Evolutionary conservation across 2,329 filamentous ascomycete species (phyloP).

Genomic region (Westerdykella aurantiaca): DNA sequence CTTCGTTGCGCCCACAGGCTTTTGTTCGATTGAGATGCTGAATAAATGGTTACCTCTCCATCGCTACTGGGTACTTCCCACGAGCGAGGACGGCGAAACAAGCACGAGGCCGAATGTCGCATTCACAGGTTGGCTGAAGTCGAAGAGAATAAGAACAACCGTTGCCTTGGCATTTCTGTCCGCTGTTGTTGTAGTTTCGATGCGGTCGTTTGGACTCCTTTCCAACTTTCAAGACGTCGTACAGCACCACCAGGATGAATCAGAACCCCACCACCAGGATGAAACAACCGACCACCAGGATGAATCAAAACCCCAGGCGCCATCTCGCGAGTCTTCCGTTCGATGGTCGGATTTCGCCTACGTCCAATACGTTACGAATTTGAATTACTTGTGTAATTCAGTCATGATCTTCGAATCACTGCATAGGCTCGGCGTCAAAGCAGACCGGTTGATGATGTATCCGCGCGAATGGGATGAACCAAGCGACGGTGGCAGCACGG

Average conservation of each 20-base stretch:
- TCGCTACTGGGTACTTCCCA: too few species aligned
- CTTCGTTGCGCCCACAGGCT: too few species aligned
- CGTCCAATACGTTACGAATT: conserved; percentile 29
- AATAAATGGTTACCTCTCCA: too few species aligned
- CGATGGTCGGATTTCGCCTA: conserved; percentile 31
- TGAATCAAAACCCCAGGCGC: conserved; percentile 4
- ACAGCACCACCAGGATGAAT: background rate
- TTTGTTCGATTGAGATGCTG: too few species aligned
- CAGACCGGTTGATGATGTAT: conserved; percentile 23
- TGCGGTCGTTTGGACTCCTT: background rate
- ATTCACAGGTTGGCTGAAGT: too few species aligned
- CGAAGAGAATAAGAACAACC: too few species aligned
- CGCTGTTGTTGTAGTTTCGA: too few species aligned
- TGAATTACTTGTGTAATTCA: conserved; percentile 29
- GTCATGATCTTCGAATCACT: conserved; percentile 38
- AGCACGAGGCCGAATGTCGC: too few species aligned
- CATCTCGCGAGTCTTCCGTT: conserved; percentile 5
- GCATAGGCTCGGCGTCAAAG: conserved; percentile 25
- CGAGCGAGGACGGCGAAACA: too few species aligned
- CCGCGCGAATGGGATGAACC: conserved; percentile 9
- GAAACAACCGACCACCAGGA: background rate
- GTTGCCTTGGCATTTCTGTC: too few species aligned
- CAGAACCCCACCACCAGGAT: background rate
- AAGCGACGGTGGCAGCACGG: background rate
- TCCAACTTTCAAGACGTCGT: background rate